Evolutionary conservation across 495 filamentous ascomycete species (phyloP), one percentile per base, ranked within the genome.

Genomic region (Monascus purpureus): DNA sequence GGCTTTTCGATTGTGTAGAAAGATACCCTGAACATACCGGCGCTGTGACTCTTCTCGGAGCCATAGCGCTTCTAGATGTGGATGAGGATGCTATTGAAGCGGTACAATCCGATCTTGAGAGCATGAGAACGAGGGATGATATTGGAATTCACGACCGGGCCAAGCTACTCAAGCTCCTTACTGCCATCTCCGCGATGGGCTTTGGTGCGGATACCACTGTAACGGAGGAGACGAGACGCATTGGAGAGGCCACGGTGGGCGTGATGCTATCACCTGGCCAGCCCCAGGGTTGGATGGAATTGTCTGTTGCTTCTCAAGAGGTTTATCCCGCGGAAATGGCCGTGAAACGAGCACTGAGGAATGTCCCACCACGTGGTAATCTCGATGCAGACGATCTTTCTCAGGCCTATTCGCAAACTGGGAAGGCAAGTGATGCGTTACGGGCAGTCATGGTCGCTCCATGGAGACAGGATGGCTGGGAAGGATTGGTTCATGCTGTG

Each of bases 41-140:
- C 23, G 77, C 83, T 2, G 72, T 85, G 8, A 66, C 79, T 4
- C 68, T 96, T 12, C 61, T 96, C 0, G 87, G 86, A 8, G 72
- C 78, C 1, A 81, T 95, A 42, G 80, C 83, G 4, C 60, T 88
- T 8, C 49, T 97, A 3, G 87, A 94, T 31, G 55, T 64, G 11
- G 85, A 93, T 44, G 60, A 55, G 11, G 86, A 93, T 26, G 77
- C 73, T 3, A 58, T 84, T 6, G 80, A 84, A 26, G 86, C 86
- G 1, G 82, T 95, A 2, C 60, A 68, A n/a, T 69, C 73, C 1
- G 85, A 92, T 48, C 67, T 97, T 13, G 67, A 80, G 24, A 59
- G 47, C 12, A 61, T 93, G 31, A 67, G 84, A 26, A 77, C 74
- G 0, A 70, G 64, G 19, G 71, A 81, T 33, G 60, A 55, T 16